Conservation (phyloP, 139 green algal species). For the Chlorella sp. region DNA sequence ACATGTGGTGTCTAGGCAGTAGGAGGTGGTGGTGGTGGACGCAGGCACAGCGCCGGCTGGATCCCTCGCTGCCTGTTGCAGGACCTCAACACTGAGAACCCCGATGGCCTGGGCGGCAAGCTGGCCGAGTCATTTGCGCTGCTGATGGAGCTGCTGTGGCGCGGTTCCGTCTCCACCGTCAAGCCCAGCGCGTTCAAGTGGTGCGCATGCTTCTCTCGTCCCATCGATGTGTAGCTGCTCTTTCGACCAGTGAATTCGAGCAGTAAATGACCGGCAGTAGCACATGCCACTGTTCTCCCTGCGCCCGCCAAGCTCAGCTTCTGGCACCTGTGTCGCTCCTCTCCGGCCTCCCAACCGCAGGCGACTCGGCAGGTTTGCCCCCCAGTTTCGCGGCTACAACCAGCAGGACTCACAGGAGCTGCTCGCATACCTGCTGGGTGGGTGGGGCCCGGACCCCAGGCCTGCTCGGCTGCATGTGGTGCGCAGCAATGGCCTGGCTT, state of each 20-base stretch:
- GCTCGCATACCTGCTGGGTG: slow-evolving; percentile 94
- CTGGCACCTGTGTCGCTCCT: background rate
- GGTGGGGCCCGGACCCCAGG: no score
- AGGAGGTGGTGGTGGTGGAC: background rate
- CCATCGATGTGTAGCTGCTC: no score
- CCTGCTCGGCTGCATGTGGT: slow-evolving; percentile 81
- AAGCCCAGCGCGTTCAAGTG: slow-evolving; percentile 81
- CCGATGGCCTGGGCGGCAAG: slow-evolving; percentile 89
- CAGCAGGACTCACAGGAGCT: slow-evolving; percentile 96
- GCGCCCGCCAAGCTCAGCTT: no score
- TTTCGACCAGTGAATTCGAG: no score
- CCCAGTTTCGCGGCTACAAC: slow-evolving; percentile 91
- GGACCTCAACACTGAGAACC: slow-evolving; percentile 82
- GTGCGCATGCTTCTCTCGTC: background rate
- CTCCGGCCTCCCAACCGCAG: background rate
- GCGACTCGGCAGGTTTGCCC: slow-evolving; percentile 83
- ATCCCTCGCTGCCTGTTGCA: background rate
- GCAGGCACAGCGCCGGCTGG: background rate
- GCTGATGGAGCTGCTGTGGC: slow-evolving; percentile 89
- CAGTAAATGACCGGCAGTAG: no score
- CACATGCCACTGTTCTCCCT: no score
- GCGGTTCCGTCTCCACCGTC: slow-evolving; percentile 48
- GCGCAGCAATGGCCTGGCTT: background rate
- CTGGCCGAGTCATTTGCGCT: slow-evolving; percentile 86
- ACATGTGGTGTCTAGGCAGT: background rate